A percentile compares a stretch with the other conserved stretches of the same genome.
phyloP scores from a whole-genome alignment of 2,329 filamentous ascomycete genomes.

The Laburnicola sp. region DNA sequence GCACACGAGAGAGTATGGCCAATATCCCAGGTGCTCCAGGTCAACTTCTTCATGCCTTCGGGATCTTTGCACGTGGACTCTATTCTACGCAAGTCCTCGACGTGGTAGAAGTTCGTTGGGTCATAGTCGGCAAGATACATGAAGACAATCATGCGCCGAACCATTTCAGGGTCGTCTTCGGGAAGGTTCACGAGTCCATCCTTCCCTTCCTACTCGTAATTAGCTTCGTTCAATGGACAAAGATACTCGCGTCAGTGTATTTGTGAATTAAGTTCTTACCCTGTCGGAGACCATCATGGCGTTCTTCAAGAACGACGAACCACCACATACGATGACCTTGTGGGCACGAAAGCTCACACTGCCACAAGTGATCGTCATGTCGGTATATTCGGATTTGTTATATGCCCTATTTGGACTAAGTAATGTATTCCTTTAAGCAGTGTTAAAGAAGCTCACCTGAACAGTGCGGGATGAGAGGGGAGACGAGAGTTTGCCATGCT shows the following conservation, averaged over 20 bases:
- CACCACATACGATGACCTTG: slow-evolving; percentile 16
- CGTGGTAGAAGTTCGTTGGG: slow-evolving; percentile 1
- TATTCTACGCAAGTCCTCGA: no score
- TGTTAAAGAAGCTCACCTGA: background rate
- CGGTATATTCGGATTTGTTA: slow-evolving; percentile 20
- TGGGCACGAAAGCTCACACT: slow-evolving; percentile 19
- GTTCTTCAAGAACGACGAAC: slow-evolving; percentile 22
- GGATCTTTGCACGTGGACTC: no score
- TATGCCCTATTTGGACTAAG: slow-evolving; percentile 7
- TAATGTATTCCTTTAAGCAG: background rate
- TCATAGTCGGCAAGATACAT: slow-evolving; percentile 27
- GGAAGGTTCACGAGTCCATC: slow-evolving; percentile 17
- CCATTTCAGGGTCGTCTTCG: slow-evolving; percentile 25
- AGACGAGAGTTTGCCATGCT: no score
- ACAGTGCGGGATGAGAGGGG: background rate
- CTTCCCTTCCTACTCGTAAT: slow-evolving; percentile 13
- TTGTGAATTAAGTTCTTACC: background rate
- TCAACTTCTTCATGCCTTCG: no score
- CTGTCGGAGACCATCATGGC: slow-evolving; percentile 14
- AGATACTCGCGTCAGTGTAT: background rate
- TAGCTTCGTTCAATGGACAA: background rate
- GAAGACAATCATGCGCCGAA: slow-evolving; percentile 22
- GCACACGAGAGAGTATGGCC: no score
- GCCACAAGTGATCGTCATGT: slow-evolving; percentile 24
- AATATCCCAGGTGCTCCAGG: no score